Evolutionary conservation across 2,329 filamentous ascomycete species (phyloP).

Genomic region (Fusarium ambrosium): DNA sequence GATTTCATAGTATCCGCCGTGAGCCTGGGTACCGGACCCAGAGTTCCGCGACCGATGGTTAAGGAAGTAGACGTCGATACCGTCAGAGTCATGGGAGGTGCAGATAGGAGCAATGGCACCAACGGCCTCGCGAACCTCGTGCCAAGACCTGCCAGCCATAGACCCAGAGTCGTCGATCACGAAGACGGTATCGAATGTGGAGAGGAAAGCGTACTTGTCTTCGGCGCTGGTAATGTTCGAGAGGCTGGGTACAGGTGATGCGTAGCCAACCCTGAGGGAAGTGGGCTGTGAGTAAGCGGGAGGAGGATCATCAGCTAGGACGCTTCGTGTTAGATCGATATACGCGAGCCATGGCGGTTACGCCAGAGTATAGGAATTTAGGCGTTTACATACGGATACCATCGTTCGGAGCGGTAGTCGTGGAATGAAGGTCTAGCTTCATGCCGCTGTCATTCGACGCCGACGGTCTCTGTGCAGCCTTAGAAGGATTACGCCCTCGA

Average conservation of each 20-base stretch:
- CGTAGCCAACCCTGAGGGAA: not conserved
- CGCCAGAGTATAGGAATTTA: not conserved
- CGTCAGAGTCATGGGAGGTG: slow-evolving; percentile 82
- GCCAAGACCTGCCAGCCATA: slow-evolving; percentile 85
- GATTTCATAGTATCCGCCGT: slow-evolving; percentile 75
- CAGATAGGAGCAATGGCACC: slow-evolving; percentile 84
- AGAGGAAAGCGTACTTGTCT: slow-evolving; percentile 82
- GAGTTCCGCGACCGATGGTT: slow-evolving; percentile 70
- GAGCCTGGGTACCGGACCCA: slow-evolving; percentile 55
- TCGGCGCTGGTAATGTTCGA: slow-evolving; percentile 61
- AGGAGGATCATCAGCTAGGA: not conserved
- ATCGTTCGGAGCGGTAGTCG: not conserved
- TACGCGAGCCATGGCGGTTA: not conserved
- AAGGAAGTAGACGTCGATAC: slow-evolving; percentile 92
- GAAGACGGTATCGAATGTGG: slow-evolving; percentile 87
- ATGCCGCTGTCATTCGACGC: not conserved
- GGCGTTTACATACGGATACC: not conserved
- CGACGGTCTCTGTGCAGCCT: not conserved
- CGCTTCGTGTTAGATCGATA: not conserved
- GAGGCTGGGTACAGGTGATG: slow-evolving; percentile 11
- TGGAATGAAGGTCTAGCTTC: not conserved
- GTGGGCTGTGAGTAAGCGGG: not conserved
- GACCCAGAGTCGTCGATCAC: slow-evolving; percentile 93
- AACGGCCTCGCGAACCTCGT: slow-evolving; percentile 78
- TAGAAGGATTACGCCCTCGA: not conserved